Evolutionary conservation across 208 protist genomes (phyloP), one percentile per base, ranked within the genome.

Genomic region (Crithidia thermophila): DNA sequence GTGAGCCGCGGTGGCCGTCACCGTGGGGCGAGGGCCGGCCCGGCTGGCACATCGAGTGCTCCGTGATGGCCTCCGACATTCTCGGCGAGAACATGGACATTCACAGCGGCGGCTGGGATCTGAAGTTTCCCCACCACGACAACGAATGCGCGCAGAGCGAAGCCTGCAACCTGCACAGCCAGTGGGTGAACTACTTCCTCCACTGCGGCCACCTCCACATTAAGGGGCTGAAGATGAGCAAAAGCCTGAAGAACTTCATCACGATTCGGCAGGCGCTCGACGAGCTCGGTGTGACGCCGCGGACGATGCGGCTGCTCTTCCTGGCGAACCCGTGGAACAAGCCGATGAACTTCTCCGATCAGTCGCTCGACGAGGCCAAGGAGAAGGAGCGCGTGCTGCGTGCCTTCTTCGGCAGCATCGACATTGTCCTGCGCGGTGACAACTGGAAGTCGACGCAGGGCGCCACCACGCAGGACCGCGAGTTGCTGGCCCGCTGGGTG

Each of bases 1-100:
- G 93, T 9, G 98, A 99, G 78, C 98, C 98, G 43, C 62, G 58
- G 5, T 99, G 98, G 97, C 70, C 92, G 0, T 96, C 87, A 23
- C 97, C 93, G 36, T 98, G 91, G 88, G 95, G 97, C 43, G 59
- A 68, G 4, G 99, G 99, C 23, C 85, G 99, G 21, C 99, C 99
- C 4, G 99, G 99, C 27, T 99, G 99, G 99, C 99, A 99, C 80
- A 99, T 99, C 77, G 99, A 99, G 75, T 99, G 99, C 92, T 98
- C 93, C 43, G 99, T 96, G n/a, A 99, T 99, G 98, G 91, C 98
- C 9, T 90, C 84, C 39, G 85, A 96, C 60, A 71, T 98, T 3
- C 76, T 99, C 9, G 97, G 97, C 33, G 56, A 73, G 28, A 89
- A 91, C 37, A 89, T 99, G 49, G 98, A 99, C 80, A 95, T 99